These are phyloP conservation scores for Diaporthe vexans DNA, from an alignment of 2,329 filamentous ascomycete species.

Conservation along the genomic window DNA sequence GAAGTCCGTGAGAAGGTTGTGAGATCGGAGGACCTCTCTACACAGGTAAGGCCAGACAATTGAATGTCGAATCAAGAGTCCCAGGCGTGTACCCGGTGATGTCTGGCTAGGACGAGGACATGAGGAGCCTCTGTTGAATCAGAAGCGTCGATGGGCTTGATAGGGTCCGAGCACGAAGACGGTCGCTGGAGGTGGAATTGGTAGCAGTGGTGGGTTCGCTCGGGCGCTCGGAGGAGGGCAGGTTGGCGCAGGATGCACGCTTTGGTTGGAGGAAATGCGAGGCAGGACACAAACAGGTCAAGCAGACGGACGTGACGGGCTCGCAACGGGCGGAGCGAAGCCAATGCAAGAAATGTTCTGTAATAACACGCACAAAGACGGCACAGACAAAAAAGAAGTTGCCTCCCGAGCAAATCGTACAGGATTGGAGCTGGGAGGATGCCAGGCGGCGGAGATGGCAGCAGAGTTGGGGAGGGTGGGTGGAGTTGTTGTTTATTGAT, in stretches of 20 bases:
- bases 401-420: slow-evolving; percentile 40
- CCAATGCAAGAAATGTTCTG: slow-evolving; percentile 36
- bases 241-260: slow-evolving; percentile 38
- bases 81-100: slow-evolving; percentile 39
- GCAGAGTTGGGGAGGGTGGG: neutral
- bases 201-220: slow-evolving; percentile 19
- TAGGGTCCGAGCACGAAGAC: slow-evolving; percentile 34
- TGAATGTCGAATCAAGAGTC: slow-evolving; percentile 42
- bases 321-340: slow-evolving; percentile 27
- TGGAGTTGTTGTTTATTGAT: slow-evolving; percentile 41
- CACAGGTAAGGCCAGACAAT: slow-evolving; percentile 43
- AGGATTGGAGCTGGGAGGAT: slow-evolving; percentile 43
- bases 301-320: slow-evolving; percentile 34
- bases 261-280: slow-evolving; percentile 36
- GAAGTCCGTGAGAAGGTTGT: slow-evolving; percentile 47
- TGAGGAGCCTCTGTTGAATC: slow-evolving; percentile 30
- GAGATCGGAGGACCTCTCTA: slow-evolving; percentile 41
- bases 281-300: slow-evolving; percentile 38
- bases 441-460: slow-evolving; percentile 42
- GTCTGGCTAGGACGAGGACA: slow-evolving; percentile 38
- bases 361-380: slow-evolving; percentile 40
- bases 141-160: slow-evolving; percentile 35
- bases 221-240: slow-evolving; percentile 24
- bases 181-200: slow-evolving; percentile 34
- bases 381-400: slow-evolving; percentile 42